These are phyloP conservation scores for Trypanosoma mega DNA, from an alignment of 208 protist genomes.

Conservation along the genomic window DNA sequence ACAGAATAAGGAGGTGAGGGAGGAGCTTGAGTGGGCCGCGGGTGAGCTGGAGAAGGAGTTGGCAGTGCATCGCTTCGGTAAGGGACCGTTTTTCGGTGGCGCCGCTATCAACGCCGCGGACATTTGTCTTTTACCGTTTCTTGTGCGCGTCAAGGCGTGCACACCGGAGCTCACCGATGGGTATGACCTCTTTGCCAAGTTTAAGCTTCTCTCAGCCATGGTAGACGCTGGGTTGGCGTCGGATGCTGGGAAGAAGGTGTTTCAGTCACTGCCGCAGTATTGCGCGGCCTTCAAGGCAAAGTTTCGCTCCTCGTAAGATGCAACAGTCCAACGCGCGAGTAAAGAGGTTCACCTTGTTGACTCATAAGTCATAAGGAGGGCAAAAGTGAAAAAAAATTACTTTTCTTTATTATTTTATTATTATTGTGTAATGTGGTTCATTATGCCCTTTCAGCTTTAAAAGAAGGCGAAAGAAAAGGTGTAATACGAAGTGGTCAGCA, in stretches of 20 bases:
- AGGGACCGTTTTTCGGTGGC: constrained; percentile 71
- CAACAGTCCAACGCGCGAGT: no score
- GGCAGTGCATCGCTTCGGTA: constrained; percentile 37
- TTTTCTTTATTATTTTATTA: no score
- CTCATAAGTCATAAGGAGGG: background rate
- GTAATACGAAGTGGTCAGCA: no score
- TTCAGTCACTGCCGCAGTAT: constrained; percentile 37
- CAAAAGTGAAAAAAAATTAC: constrained; percentile 11
- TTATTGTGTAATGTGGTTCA: no score
- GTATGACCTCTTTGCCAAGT: constrained; percentile 55
- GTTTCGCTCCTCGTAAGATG: constrained; percentile 5
- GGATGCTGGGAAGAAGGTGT: constrained; percentile 39
- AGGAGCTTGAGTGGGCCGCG: constrained; percentile 47
- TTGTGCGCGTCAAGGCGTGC: constrained; percentile 48
- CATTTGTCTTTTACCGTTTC: constrained; percentile 50
- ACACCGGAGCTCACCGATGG: constrained; percentile 40
- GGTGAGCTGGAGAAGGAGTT: constrained; percentile 53
- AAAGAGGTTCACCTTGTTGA: no score
- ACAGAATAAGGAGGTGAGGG: constrained; percentile 30
- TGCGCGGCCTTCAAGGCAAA: constrained; percentile 18
- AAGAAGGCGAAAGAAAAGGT: no score
- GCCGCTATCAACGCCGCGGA: constrained; percentile 57
- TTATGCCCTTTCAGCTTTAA: no score
- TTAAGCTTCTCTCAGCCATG: constrained; percentile 35
- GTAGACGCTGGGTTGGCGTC: constrained; percentile 41